A percentile compares a stretch with the other conserved stretches of the same genome.
These are phyloP conservation scores for Narthecium ossifragum DNA, from an alignment of 106 monocot species.

Conservation along the genomic window DNA sequence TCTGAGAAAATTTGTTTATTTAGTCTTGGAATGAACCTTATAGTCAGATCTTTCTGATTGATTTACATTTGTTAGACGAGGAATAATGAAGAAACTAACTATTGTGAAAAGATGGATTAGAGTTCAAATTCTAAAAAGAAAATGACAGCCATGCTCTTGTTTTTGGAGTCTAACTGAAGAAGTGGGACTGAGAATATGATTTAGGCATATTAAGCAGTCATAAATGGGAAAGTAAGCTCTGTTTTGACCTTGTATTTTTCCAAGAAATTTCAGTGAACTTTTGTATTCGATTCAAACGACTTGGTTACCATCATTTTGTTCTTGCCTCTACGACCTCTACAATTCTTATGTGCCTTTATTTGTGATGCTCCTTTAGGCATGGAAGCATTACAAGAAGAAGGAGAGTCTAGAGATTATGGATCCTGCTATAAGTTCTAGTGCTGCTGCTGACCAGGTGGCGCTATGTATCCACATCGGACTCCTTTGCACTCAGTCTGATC, in stretches of 20 bases:
- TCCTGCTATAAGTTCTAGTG: slow-evolving; percentile 14
- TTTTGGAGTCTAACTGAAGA: no score
- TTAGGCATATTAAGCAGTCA: not conserved
- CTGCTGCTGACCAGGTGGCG: slow-evolving; percentile 36
- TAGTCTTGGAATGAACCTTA: no score
- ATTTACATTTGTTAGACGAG: no score
- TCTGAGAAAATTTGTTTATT: no score
- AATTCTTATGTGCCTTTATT: not conserved
- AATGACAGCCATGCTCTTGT: no score
- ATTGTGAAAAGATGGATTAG: no score
- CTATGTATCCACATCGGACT: slow-evolving; percentile 55
- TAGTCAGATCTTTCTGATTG: no score
- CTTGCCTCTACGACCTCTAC: not conserved
- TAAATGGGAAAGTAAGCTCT: no score
- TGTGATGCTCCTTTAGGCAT: slow-evolving; percentile 32
- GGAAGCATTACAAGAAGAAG: slow-evolving; percentile 44
- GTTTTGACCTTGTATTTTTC: not conserved
- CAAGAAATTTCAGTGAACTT: not conserved
- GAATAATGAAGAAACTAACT: no score
- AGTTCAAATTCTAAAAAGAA: no score
- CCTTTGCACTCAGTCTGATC: slow-evolving; percentile 59
- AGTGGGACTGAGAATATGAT: not conserved
- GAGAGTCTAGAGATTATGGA: slow-evolving; percentile 49
- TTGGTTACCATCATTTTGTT: not conserved
- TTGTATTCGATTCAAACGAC: not conserved